Conservation (phyloP, 441 rosid genomes). For the Erodium trifolium region DNA sequence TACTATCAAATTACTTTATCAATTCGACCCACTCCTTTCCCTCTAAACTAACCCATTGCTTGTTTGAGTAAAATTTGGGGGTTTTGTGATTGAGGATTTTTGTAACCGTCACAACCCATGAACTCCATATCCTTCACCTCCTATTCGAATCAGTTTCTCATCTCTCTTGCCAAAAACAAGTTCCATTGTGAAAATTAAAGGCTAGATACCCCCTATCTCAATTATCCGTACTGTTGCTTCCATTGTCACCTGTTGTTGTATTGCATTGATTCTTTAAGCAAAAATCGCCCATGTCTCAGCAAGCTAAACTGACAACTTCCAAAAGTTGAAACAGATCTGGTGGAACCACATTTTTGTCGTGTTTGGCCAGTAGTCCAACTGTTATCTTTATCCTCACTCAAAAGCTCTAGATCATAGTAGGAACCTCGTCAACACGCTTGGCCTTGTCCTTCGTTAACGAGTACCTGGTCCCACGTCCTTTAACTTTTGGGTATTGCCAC, state of each 20-base stretch:
- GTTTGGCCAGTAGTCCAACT: background rate
- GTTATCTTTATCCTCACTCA: background rate
- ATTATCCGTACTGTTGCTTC: background rate
- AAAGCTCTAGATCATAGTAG: background rate
- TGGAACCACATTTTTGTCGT: background rate
- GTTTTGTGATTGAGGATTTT: background rate
- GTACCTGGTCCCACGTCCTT: background rate
- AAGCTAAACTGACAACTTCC: constrained; percentile 2
- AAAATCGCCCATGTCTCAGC: background rate
- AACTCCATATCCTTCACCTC: background rate
- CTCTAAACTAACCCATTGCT: background rate
- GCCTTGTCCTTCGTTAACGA: background rate
- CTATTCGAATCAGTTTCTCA: background rate
- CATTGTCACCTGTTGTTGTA: background rate
- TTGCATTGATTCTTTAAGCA: background rate
- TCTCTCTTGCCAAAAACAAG: background rate
- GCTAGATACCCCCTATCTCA: background rate
- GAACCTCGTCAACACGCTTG: background rate
- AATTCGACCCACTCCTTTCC: background rate
- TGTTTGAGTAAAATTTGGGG: background rate
- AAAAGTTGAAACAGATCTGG: no score
- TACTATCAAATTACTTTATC: background rate
- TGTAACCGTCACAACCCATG: background rate
- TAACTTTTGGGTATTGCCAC: constrained; percentile 1
- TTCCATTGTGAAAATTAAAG: background rate